Conservation (phyloP, 179 eudicot species). For the Amaranthus tricolor region DNA sequence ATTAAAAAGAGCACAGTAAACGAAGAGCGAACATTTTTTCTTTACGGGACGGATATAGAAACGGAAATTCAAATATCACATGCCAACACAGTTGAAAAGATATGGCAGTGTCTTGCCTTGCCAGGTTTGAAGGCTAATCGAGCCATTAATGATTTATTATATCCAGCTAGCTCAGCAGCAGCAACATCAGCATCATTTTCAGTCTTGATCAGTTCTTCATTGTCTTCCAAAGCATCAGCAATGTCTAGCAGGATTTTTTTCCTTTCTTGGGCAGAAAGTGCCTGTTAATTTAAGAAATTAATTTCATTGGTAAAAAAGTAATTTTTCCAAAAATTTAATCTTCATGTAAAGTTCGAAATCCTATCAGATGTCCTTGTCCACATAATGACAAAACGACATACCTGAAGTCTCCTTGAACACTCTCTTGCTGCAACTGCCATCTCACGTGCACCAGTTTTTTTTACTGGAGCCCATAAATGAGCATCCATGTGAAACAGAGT, state of each 20-base stretch:
- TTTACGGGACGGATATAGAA: too few species aligned
- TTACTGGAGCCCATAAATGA: constrained; percentile 48
- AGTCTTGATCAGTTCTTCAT: constrained; percentile 40
- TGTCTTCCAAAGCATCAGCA: constrained; percentile 76
- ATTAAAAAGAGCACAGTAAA: not conserved
- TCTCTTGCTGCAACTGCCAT: constrained; percentile 98
- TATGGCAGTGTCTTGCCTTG: constrained; percentile 52
- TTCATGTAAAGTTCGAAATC: too few species aligned
- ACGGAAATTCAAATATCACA: not conserved
- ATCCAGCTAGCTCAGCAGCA: constrained; percentile 65
- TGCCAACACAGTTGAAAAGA: not conserved
- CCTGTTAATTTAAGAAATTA: constrained; percentile 35
- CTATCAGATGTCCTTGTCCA: too few species aligned
- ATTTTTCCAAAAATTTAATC: too few species aligned
- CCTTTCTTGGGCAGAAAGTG: constrained; percentile 63
- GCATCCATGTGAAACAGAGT: constrained; percentile 89
- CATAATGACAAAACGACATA: constrained; percentile 9
- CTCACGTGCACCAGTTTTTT: constrained; percentile 60
- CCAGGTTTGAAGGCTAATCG: constrained; percentile 68
- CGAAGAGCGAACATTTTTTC: too few species aligned
- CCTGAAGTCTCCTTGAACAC: constrained; percentile 86
- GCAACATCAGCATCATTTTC: constrained; percentile 76
- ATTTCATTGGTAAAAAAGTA: too few species aligned
- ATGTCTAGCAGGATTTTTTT: constrained; percentile 60
- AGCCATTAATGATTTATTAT: constrained; percentile 63